These are phyloP conservation scores for Arxiozyma bovina DNA, from an alignment of 1,139 yeast genomes.

Conservation along the genomic window DNA sequence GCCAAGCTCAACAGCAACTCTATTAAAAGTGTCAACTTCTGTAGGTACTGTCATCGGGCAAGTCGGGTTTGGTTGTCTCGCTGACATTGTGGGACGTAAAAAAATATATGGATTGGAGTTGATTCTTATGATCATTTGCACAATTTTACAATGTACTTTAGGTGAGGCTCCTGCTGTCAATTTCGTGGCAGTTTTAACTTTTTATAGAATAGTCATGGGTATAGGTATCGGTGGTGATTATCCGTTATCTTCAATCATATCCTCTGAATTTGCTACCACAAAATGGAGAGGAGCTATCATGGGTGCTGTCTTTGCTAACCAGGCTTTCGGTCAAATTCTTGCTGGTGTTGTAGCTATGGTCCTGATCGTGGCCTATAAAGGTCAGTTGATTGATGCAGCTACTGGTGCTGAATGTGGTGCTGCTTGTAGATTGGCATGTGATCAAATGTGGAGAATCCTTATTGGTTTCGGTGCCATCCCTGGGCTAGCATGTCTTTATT, in stretches of 20 bases:
- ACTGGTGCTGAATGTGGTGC: conserved; percentile 51
- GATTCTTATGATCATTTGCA: conserved; percentile 73
- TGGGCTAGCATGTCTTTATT: conserved; percentile 72
- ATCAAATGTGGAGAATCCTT: conserved; percentile 88
- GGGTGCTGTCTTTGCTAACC: conserved; percentile 90
- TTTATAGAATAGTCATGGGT: conserved; percentile 78
- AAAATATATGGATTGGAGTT: conserved; percentile 81
- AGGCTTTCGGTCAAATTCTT: conserved; percentile 85
- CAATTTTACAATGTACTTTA: conserved; percentile 62
- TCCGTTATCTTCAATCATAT: conserved; percentile 88
- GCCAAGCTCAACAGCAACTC: conserved; percentile 62
- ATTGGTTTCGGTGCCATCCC: conserved; percentile 87
- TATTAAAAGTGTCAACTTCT: conserved; percentile 79
- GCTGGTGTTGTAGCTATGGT: conserved; percentile 75
- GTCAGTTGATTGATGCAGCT: conserved; percentile 43
- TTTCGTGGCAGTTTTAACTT: conserved; percentile 64
- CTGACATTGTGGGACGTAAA: conserved; percentile 83
- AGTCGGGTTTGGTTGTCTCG: conserved; percentile 73
- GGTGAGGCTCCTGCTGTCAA: conserved; percentile 63
- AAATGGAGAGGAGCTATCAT: conserved; percentile 95
- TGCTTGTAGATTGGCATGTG: conserved; percentile 64
- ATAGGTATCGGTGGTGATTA: conserved; percentile 99
- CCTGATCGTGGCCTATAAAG: conserved; percentile 65
- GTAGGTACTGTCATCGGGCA: conserved; percentile 95
- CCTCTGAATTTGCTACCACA: conserved; percentile 82